phyloP scores from a whole-genome alignment of 129 eudicot species.

The Solidago caesia region DNA sequence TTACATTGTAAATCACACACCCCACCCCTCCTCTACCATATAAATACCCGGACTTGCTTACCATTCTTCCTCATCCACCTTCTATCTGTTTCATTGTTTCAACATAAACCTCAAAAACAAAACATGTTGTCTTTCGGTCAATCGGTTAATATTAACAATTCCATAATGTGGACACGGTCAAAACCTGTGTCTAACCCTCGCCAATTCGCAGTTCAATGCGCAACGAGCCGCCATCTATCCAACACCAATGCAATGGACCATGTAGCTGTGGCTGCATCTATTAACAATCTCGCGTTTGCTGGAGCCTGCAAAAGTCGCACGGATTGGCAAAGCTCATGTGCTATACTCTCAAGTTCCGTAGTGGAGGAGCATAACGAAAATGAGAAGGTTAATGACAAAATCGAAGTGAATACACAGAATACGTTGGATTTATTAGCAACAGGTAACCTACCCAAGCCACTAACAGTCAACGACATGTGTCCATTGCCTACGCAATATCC shows the following conservation, averaged over 20 bases:
- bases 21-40: too few relatives aligned
- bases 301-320: slow-evolving; percentile 39
- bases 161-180: background rate
- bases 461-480: slow-evolving; percentile 51
- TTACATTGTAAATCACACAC: too few relatives aligned
- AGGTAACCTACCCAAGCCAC: slow-evolving; percentile 50
- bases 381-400: slow-evolving; percentile 18
- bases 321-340: slow-evolving; percentile 74
- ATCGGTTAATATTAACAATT: background rate
- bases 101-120: background rate
- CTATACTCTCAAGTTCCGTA: slow-evolving; percentile 56
- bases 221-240: background rate
- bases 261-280: background rate
- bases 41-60: too few relatives aligned
- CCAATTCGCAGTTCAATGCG: background rate
- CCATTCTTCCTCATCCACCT: too few relatives aligned
- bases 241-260: background rate
- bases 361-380: slow-evolving; percentile 40
- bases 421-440: slow-evolving; percentile 25
- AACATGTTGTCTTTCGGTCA: slow-evolving; percentile 7
- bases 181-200: background rate
- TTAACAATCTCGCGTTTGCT: slow-evolving; percentile 7
- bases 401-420: slow-evolving; percentile 43
- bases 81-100: too few relatives aligned
- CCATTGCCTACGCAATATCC: slow-evolving; percentile 75